Evolutionary conservation across 495 filamentous ascomycete genomes (phyloP), one percentile per base, ranked within the genome.

Genomic region (Xylaria telfairii): DNA sequence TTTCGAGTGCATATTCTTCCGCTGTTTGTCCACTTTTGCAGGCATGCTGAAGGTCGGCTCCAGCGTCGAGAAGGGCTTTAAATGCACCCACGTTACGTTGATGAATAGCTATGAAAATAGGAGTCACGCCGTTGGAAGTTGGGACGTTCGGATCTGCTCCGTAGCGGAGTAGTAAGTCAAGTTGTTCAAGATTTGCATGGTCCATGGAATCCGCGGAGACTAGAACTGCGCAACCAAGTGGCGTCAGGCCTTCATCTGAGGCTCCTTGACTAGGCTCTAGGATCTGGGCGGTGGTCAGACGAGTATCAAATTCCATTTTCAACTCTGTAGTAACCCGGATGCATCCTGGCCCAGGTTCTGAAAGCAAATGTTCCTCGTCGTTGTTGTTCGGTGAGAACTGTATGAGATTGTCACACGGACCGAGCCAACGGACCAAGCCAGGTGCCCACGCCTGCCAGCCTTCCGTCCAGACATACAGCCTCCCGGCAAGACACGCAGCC

Each of bases 101-200:
- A 21, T 59, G 28, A 59, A 39, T 21, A 21, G 56, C 56, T 10
- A 59, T 1, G 32, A 59, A 59, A 37, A 59, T 59, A 59, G 56
- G 56, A 21, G 56, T 59, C 30, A 59, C 19, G 54, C 30, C 30
- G 2, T 34, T 8, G 9, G 30, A 59, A 37, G 3, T 59, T 34
- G 54, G 2, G 4, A 30, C 3, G 10, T 56, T 30, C 12, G 51
- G 4, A 30, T 56, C 24, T 7, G 51, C 51, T 56, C 51, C 51
- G 12, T 26, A 56, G 2, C 24, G 13, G 10, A 56, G 51, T 30
- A 56, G 51, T 30, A 56, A 56, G 1, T 56, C 30, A 1, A 56
- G 1, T 17, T 4, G 51, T n/a, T 4, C 51, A 56, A 56, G 24
- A 56, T 56, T 4, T 30, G 26, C 2, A 32, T 15, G 3, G 30